Evolutionary conservation across 2,329 filamentous ascomycete species (phyloP).

Genomic region (Tolypocladium amazonense): DNA sequence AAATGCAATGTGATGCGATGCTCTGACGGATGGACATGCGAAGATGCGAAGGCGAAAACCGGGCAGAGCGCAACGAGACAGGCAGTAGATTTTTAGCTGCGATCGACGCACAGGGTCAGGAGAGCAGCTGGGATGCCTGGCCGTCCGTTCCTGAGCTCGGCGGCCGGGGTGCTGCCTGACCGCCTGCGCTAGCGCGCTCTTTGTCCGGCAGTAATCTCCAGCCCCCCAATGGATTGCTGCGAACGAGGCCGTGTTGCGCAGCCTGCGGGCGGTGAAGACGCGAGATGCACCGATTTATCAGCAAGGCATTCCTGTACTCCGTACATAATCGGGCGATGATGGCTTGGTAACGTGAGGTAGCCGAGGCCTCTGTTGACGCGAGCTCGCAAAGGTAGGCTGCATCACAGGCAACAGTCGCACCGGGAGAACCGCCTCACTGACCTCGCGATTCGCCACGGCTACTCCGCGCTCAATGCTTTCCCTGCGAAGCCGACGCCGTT

Average conservation of each 20-base stretch:
- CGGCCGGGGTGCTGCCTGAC: background rate
- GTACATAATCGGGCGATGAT: no score
- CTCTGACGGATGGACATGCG: background rate
- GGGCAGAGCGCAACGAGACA: background rate
- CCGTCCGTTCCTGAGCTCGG: background rate
- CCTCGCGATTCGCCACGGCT: background rate
- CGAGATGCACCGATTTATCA: no score
- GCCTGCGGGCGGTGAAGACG: background rate
- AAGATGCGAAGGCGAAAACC: background rate
- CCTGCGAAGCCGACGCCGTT: background rate
- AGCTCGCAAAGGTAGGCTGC: background rate
- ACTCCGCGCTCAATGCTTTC: background rate
- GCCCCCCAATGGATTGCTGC: background rate
- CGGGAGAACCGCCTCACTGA: background rate
- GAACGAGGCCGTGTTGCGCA: background rate
- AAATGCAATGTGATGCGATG: background rate
- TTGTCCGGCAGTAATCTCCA: constrained; percentile 3
- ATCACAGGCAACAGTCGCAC: background rate
- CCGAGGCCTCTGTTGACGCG: no score
- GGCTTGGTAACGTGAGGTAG: no score
- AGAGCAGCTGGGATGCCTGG: background rate
- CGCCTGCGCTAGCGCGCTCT: background rate
- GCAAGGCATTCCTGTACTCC: no score
- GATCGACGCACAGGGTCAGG: background rate
- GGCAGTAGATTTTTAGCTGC: background rate